Evolutionary conservation across 2,329 filamentous ascomycete species (phyloP).

Genomic region (Fusarium guadeloupense): DNA sequence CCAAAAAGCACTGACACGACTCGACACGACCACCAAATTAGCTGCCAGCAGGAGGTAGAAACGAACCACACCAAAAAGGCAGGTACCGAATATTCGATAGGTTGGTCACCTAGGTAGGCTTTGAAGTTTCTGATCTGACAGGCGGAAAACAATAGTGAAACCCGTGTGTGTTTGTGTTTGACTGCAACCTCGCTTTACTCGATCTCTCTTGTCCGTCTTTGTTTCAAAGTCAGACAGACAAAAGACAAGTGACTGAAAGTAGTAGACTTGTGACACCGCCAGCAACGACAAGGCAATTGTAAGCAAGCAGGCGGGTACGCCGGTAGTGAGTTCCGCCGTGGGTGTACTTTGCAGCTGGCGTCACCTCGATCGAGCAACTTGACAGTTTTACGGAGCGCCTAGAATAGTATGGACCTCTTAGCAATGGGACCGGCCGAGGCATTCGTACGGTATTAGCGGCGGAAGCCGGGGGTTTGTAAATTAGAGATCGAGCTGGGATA

Average conservation of each 20-base stretch:
- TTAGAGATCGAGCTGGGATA: constrained; percentile 21
- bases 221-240: constrained; percentile 8
- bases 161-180: neutral
- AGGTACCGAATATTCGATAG: constrained; percentile 22
- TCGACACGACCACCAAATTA: constrained; percentile 1
- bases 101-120: constrained; percentile 1
- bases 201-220: constrained; percentile 19
- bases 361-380: neutral
- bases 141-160: constrained; percentile 8
- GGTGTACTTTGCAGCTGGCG: constrained; percentile 7
- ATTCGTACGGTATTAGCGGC: constrained; percentile 20
- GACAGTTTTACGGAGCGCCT: too few species aligned
- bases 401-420: too few species aligned
- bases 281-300: constrained; percentile 10
- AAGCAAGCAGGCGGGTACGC: constrained; percentile 14
- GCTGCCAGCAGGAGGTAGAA: neutral
- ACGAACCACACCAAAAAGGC: constrained; percentile 26
- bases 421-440: constrained; percentile 19
- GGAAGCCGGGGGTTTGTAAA: constrained; percentile 26
- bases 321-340: constrained; percentile 11
- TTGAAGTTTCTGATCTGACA: constrained; percentile 22
- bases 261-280: constrained; percentile 1
- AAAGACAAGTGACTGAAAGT: neutral
- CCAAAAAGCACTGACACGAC: constrained; percentile 22
- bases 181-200: constrained; percentile 1